These are phyloP conservation scores for Nicotiana obtusifolia DNA, from an alignment of 257 asterid genomes.

Conservation along the genomic window DNA sequence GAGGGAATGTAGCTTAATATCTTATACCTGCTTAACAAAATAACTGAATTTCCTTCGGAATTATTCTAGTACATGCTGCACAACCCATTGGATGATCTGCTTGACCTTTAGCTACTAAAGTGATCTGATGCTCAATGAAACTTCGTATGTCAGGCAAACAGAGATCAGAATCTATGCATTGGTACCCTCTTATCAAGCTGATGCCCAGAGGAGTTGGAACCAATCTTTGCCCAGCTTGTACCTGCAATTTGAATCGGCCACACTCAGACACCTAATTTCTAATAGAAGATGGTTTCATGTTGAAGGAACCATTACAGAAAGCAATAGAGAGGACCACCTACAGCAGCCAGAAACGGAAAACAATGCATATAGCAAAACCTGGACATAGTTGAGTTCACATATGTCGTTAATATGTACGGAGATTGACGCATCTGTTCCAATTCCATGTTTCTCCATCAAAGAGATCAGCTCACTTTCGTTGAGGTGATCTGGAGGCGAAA, in stretches of 20 bases:
- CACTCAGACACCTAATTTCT: background rate
- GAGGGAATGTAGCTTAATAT: background rate
- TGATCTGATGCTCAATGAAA: constrained; percentile 87
- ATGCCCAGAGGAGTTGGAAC: constrained; percentile 84
- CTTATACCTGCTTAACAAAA: constrained; percentile 73
- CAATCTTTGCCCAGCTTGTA: constrained; percentile 79
- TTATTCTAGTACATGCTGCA: constrained; percentile 78
- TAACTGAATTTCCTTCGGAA: constrained; percentile 75
- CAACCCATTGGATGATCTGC: constrained; percentile 77
- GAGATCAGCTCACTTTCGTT: constrained; percentile 89
- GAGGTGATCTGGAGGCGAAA: constrained; percentile 78
- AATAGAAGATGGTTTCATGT: background rate
- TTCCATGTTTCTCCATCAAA: constrained; percentile 86
- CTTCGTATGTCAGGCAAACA: constrained; percentile 89
- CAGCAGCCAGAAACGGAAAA: background rate
- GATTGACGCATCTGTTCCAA: constrained; percentile 96
- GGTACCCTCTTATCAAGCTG: constrained; percentile 92
- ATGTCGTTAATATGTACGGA: constrained; percentile 89
- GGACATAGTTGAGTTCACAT: constrained; percentile 82
- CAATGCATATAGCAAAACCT: constrained; percentile 43
- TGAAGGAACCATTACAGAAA: background rate
- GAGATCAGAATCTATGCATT: constrained; percentile 84
- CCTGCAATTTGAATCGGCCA: constrained; percentile 39
- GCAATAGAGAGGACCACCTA: background rate
- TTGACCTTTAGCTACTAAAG: constrained; percentile 91